Base-by-base conservation (phyloP, 495 filamentous ascomycete species). In the Penicillium turbatum region DNA sequence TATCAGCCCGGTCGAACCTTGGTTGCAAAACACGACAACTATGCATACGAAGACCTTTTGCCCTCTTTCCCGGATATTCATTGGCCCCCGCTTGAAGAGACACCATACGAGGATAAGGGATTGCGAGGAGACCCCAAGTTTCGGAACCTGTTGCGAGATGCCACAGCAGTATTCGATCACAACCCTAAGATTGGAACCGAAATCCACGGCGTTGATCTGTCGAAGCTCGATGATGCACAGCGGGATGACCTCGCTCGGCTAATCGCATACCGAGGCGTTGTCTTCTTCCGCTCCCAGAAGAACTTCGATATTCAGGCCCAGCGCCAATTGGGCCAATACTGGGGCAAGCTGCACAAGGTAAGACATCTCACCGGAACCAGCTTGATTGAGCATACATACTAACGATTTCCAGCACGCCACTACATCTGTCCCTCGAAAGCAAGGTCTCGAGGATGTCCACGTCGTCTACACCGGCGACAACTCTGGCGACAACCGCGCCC, bases 201-300 rank as follows among this genome's bases (percentile, higher is more conserved):
- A 61, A 71, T 92, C 53, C 74, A 80, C 40, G 87, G 87, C 1
- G 72, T 90, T 9, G 79, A 88, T 58, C 81, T 92, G 9, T 77
- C 81, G 10, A 77, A 79, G 50, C 76, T 92, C 40, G 84, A 72
- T 6, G 81, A 88, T 57, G 76, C 74, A 1, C 86, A 89, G 59
- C 87, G 86, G 65, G 83, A 90, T 62, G 88, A 92, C 45, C 76
- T 90, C 3, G 88, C 88, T 2, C 76, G 85, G 6, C 69, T 92
- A 35, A 80, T 90, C 51, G 82, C 88, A 21, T 82, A 79, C 44
- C 77, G 87, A 27, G 86, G 87, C 8, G 86, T 89, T 4, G 86
- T 91, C 3, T 80, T 90, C 59, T 88, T 90, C 72, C 79, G 86
- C 11, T 74, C 78, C 29, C 87, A 90, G 68, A 72, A 81, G 51